Conservation (phyloP, 176 grass and related monocot species). For the Triticum urartu region DNA sequence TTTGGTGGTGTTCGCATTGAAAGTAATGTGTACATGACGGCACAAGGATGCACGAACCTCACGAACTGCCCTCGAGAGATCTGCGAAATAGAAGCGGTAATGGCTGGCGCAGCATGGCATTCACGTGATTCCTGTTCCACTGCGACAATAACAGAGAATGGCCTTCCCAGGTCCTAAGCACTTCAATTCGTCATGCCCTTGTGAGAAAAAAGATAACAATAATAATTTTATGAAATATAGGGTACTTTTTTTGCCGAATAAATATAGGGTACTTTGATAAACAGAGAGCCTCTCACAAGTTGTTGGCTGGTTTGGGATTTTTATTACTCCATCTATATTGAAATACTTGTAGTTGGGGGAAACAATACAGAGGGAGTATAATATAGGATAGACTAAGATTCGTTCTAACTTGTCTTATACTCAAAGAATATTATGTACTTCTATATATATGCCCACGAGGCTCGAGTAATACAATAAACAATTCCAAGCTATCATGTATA, state of each 20-base stretch:
- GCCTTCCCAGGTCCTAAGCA: not conserved
- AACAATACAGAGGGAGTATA: too few relatives aligned
- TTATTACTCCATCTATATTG: too few relatives aligned
- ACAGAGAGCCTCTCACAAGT: not conserved
- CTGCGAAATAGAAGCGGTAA: slow-evolving; percentile 87
- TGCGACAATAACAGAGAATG: not conserved
- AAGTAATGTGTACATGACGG: slow-evolving; percentile 77
- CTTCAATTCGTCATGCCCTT: not conserved
- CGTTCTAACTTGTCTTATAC: too few relatives aligned
- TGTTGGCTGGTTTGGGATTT: not conserved
- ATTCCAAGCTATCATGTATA: too few relatives aligned
- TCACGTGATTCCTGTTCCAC: not conserved
- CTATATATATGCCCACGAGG: too few relatives aligned
- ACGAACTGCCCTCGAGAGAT: slow-evolving; percentile 75
- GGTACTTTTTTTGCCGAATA: not conserved
- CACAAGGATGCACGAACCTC: slow-evolving; percentile 76
- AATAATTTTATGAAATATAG: not conserved
- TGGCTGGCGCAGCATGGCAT: slow-evolving; percentile 73
- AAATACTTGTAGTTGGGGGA: too few relatives aligned
- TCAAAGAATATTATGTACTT: too few relatives aligned
- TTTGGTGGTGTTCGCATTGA: slow-evolving; percentile 86
- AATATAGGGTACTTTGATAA: not conserved
- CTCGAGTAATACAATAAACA: too few relatives aligned
- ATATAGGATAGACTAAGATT: too few relatives aligned
- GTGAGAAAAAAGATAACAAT: not conserved